A percentile compares a stretch with the other conserved stretches of the same genome.
Conservation (phyloP, 352 stramenopile genomes). For the Elongisporangium prolatum region DNA sequence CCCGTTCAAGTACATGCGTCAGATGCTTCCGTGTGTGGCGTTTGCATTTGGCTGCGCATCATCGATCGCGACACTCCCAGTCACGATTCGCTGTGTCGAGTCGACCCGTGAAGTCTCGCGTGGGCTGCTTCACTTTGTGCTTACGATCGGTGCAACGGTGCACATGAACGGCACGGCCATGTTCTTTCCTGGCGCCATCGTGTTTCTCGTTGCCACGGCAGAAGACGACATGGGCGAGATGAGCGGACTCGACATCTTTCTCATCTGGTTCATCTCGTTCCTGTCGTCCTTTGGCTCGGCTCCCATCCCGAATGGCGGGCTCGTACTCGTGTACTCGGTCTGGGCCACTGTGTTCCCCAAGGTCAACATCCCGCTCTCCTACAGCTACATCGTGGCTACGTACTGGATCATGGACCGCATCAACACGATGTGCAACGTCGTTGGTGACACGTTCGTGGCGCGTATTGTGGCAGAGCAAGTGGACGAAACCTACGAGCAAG, state of each 20-base stretch:
- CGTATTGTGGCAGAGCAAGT: conserved; percentile 76
- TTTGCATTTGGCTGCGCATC: conserved; percentile 69
- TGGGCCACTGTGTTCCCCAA: conserved; percentile 66
- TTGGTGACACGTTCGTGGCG: conserved; percentile 63
- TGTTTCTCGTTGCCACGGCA: conserved; percentile 60
- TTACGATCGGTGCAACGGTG: conserved; percentile 63
- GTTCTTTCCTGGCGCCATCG: conserved; percentile 62
- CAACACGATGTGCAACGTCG: conserved; percentile 68
- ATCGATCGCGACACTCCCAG: conserved; percentile 60
- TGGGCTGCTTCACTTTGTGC: conserved; percentile 53
- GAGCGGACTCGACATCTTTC: conserved; percentile 36
- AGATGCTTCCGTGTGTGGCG: conserved; percentile 53
- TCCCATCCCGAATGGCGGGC: conserved; percentile 62
- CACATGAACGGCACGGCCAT: conserved; percentile 80
- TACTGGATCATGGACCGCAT: conserved; percentile 72
- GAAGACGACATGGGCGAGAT: conserved; percentile 25
- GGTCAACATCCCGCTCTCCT: conserved; percentile 46
- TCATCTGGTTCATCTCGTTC: conserved; percentile 60
- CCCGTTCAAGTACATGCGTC: conserved; percentile 51
- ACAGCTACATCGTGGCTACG: conserved; percentile 70
- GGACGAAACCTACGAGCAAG: conserved; percentile 45
- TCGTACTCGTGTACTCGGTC: conserved; percentile 76
- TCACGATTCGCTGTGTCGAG: conserved; percentile 68
- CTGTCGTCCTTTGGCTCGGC: conserved; percentile 55
- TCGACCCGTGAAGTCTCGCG: conserved; percentile 51